These are phyloP conservation scores for Lasiodiplodia citricola DNA, from an alignment of 2,329 filamentous ascomycete genomes.

Conservation along the genomic window DNA sequence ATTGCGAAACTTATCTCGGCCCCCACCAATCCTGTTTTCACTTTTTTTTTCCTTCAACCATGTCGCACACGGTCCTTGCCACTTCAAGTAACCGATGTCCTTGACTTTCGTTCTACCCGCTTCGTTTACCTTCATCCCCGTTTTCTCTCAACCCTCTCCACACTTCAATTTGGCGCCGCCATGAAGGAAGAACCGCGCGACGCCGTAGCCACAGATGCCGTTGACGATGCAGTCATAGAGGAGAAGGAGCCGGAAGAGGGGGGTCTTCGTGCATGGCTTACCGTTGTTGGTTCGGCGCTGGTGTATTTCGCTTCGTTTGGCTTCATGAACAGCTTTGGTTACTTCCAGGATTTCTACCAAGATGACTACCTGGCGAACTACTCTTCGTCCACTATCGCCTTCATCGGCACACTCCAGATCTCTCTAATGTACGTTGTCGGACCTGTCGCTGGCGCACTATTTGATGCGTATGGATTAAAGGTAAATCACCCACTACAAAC, in stretches of 20 bases:
- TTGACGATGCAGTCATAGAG: not conserved
- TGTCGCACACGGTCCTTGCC: not conserved
- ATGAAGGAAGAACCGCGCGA: constrained; percentile 2
- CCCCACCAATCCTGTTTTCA: not conserved
- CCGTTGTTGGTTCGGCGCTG: constrained; percentile 7
- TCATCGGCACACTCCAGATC: constrained; percentile 16
- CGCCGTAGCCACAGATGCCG: not conserved
- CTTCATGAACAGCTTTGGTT: constrained; percentile 33
- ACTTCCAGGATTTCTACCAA: constrained; percentile 43
- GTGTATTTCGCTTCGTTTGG: constrained; percentile 17
- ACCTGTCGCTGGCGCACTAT: constrained; percentile 6
- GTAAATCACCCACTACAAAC: not conserved
- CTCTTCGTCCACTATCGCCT: constrained; percentile 6
- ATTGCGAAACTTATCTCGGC: not conserved
- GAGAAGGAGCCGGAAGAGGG: not conserved
- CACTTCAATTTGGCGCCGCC: not conserved
- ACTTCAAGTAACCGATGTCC: not conserved
- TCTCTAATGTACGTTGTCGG: constrained; percentile 9
- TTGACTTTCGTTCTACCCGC: not conserved
- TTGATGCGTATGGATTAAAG: constrained; percentile 14
- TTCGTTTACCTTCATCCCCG: not conserved
- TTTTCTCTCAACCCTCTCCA: not conserved
- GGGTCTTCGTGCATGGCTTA: constrained; percentile 12
- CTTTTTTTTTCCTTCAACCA: not conserved
- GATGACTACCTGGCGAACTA: constrained; percentile 31